Percentiles rank a stretch among this genome's conserved stretches.
phyloP scores from a whole-genome alignment of 148 eudicot genomes.

The Cornus kousa region DNA sequence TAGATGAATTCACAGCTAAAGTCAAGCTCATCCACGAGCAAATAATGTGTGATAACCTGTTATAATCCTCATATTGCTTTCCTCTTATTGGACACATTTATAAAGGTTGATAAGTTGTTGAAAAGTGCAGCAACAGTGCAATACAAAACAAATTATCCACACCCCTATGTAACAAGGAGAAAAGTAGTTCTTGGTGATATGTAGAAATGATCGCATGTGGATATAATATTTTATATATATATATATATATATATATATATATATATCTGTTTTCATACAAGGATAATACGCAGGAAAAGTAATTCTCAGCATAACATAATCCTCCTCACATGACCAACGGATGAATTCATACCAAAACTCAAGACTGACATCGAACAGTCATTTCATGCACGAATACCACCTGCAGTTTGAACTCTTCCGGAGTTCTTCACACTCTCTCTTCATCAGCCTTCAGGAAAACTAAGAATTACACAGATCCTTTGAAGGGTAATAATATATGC shows the following conservation, averaged over 20 bases:
- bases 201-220: not conserved
- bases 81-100: too few species aligned
- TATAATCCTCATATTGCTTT: too few species aligned
- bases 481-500: not conserved
- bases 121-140: not conserved
- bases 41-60: too few species aligned
- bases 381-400: not conserved
- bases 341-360: not conserved
- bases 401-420: not conserved
- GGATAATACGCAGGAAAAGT: too few species aligned
- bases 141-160: not conserved
- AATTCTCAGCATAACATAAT: too few species aligned
- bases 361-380: not conserved
- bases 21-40: too few species aligned
- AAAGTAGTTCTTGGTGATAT: not conserved
- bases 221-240: too few species aligned
- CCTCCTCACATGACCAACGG: not conserved
- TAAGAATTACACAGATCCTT: not conserved
- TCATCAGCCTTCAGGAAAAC: not conserved
- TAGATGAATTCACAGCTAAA: too few species aligned
- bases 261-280: not conserved
- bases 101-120: not conserved
- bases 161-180: not conserved
- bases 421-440: not conserved
- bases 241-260: too few species aligned